Evolutionary conservation across 768 basidiomycete genomes (phyloP).

Genomic region (Tricholoma bakamatsutake): DNA sequence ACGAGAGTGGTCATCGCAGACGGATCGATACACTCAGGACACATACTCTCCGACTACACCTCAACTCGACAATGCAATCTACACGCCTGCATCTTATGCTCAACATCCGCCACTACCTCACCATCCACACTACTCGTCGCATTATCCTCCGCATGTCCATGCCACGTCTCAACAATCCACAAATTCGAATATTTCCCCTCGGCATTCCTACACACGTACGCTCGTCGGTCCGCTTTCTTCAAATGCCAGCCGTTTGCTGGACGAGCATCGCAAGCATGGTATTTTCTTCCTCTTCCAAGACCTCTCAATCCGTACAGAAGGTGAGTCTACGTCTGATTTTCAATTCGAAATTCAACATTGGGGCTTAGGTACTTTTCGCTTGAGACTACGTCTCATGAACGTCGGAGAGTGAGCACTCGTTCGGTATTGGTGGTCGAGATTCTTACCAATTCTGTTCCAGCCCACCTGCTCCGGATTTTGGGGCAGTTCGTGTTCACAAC

Average conservation of each 20-base stretch:
- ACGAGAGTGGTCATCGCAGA: conserved; percentile 23
- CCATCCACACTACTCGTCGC: conserved; percentile 18
- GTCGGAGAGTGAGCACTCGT: conserved; percentile 74
- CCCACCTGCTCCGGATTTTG: conserved; percentile 66
- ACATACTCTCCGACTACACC: conserved; percentile 24
- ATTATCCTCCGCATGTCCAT: conserved; percentile 12
- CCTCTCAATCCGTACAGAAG: conserved; percentile 89
- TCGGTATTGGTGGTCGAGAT: background rate
- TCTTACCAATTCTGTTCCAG: conserved; percentile 28
- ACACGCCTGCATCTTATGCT: conserved; percentile 19
- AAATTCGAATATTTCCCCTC: conserved; percentile 29
- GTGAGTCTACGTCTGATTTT: conserved; percentile 28
- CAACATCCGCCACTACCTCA: conserved; percentile 23
- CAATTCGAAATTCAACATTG: conserved; percentile 4
- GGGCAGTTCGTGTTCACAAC: conserved; percentile 60
- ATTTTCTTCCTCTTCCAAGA: conserved; percentile 97
- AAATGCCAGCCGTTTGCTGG: conserved; percentile 77
- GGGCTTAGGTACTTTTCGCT: conserved; percentile 68
- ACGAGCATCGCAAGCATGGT: conserved; percentile 80
- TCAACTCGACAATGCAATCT: conserved; percentile 22
- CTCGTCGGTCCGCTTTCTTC: conserved; percentile 87
- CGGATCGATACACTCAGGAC: conserved; percentile 21
- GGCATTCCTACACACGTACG: conserved; percentile 77
- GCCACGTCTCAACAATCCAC: conserved; percentile 8
- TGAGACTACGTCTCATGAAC: conserved; percentile 85